A percentile compares a stretch with the other conserved stretches of the same genome.
phyloP scores from a whole-genome alignment of 768 basidiomycete species.

The Boletus bicolor region DNA sequence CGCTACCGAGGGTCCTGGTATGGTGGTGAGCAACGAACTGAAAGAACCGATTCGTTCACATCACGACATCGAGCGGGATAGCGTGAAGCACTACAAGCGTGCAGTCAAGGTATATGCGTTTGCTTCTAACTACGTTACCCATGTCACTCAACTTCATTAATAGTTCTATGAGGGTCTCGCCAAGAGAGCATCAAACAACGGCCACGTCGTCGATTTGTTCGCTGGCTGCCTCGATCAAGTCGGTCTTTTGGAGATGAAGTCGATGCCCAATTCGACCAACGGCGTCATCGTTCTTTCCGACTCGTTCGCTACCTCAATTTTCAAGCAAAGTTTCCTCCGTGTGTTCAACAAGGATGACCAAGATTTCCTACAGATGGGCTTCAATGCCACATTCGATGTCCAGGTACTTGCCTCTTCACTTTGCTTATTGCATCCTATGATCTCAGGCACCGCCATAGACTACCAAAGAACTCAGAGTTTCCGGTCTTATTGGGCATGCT shows the following conservation, averaged over 20 bases:
- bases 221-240: constrained; percentile 98
- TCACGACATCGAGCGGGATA: constrained; percentile 97
- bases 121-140: background rate
- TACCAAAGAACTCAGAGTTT: constrained; percentile 97
- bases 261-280: constrained; percentile 91
- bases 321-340: constrained; percentile 96
- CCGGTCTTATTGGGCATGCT: constrained; percentile 95
- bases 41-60: constrained; percentile 98
- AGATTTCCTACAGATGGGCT: constrained; percentile 93
- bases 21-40: constrained; percentile 93
- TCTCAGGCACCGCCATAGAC: constrained; percentile 50
- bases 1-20: constrained; percentile 93
- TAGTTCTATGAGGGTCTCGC: constrained; percentile 96
- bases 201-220: constrained; percentile 92
- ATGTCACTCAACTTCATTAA: background rate
- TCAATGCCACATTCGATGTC: constrained; percentile 98
- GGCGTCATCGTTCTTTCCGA: constrained; percentile 95
- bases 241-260: constrained; percentile 96
- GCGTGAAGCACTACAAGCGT: constrained; percentile 95
- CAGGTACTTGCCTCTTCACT: constrained; percentile 50
- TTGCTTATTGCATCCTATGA: background rate
- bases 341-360: constrained; percentile 91
- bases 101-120: constrained; percentile 74
- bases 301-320: constrained; percentile 95
- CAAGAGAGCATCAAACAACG: constrained; percentile 89